Evolutionary conservation across 75 land plant genomes (phyloP).

Genomic region (Sequoia sempervirens): DNA sequence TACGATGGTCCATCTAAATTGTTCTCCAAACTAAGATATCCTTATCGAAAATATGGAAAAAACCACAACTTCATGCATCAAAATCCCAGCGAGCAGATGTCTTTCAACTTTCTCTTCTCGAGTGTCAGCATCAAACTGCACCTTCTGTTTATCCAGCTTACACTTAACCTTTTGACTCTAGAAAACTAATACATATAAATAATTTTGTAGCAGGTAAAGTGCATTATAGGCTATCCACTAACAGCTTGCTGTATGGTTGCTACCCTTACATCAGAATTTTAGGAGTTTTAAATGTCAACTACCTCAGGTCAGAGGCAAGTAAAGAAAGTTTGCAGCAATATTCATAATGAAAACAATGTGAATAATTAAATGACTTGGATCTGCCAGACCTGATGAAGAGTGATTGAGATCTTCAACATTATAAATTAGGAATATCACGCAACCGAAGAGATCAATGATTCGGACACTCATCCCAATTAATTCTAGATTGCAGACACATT

Average conservation of each 20-base stretch:
- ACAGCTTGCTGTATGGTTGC: not conserved
- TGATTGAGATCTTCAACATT: not conserved
- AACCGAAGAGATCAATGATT: not conserved
- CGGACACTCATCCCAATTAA: not conserved
- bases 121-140: not conserved
- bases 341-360: constrained; percentile 1
- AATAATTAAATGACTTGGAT: not conserved
- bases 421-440: not conserved
- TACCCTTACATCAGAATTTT: not conserved
- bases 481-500: not conserved
- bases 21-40: not conserved
- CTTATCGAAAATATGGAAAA: not conserved
- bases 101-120: not conserved
- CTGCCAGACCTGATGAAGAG: not conserved
- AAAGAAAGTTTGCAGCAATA: not conserved
- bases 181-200: not conserved
- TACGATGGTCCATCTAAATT: not conserved
- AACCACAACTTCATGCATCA: not conserved
- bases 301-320: not conserved
- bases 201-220: not conserved
- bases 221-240: not conserved
- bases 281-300: not conserved
- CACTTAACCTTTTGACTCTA: not conserved
- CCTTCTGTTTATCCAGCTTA: not conserved
- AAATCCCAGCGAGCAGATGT: not conserved